Base-by-base conservation (phyloP, 371 early-diverging fungal species). In the Pancytospora epiphaga region DNA sequence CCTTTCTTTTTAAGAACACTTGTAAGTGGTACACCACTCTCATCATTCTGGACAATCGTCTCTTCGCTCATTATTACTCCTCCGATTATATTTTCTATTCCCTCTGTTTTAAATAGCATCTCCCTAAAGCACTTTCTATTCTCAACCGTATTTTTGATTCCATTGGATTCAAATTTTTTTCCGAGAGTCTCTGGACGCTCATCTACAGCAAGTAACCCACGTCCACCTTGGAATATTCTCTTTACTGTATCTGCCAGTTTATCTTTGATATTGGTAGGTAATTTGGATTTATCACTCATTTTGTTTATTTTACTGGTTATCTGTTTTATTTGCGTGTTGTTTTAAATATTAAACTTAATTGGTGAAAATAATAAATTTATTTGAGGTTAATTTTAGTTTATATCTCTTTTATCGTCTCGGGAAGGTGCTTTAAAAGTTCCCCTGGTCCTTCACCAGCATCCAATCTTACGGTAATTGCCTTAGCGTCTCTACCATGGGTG, bases 1-100 rank as follows among this genome's bases (percentile, higher is more conserved):
- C 84, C 84, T 62, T 72, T 73, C 60, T 84, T 77, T n/a, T 50
- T 37, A 4, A 86, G 66, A 22, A 83, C 32, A 32, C 84, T 77
- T 49, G 83, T 72, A 60, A 87, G 83, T 30, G 70, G 74, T 27
- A 62, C 79, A 43, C 85, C 86, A 64, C 73, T 72, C n/a, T 60
- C 64, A 54, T 82, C 73, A 68, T 75, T 80, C 69, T 86, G 85
- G 68, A 62, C 72, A 39, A 87, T 81, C 12, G 86, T 86, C 72
- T 87, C 87, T 73, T 85, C 86, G 75, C 81, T 84, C 30, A 87
- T 74, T 74, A 87, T 87, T 50, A 84, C 86, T 34, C 86, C 87
- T 36, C 86, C 85, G 50, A 87, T 65, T 74, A 84, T 84, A 43
- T 68, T 73, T 50, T 83, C 76, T 30, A 85, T 84, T 65, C 65